Percentiles rank a stretch among this genome's conserved stretches.
These are phyloP conservation scores for Aspergillus fischeri DNA, from an alignment of 2,329 filamentous ascomycete genomes.

Conservation along the genomic window DNA sequence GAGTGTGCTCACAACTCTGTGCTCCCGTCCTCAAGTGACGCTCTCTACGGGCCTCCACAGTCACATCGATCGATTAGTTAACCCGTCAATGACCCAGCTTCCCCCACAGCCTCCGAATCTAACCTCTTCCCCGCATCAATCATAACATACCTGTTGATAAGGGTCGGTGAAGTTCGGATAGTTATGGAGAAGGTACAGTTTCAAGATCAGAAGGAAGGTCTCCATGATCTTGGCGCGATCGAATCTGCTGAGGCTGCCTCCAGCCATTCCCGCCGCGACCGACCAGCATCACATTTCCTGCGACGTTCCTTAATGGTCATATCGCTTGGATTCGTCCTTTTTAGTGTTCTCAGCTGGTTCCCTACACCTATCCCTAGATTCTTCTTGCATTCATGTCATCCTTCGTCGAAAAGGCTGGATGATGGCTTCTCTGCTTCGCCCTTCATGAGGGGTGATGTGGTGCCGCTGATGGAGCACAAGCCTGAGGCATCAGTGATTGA, in stretches of 20 bases:
- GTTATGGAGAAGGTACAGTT: conserved; percentile 12
- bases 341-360: conserved; percentile 9
- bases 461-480: conserved; percentile 1
- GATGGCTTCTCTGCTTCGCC: neutral
- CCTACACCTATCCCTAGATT: conserved; percentile 3
- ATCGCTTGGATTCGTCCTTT: conserved; percentile 7
- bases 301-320: conserved; percentile 4
- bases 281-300: neutral
- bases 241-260: conserved; percentile 7
- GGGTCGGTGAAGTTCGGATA: neutral
- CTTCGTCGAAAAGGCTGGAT: neutral
- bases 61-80: neutral
- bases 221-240: conserved; percentile 3
- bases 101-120: neutral
- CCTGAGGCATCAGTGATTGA: neutral
- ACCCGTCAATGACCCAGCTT: neutral
- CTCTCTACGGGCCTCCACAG: neutral
- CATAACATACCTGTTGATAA: neutral
- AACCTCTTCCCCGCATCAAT: neutral
- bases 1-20: neutral
- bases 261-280: neutral
- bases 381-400: conserved; percentile 6
- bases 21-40: neutral
- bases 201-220: neutral
- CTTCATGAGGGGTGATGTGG: neutral